These are phyloP conservation scores for Lotmaria passim DNA, from an alignment of 208 protist genomes.

Conservation along the genomic window DNA sequence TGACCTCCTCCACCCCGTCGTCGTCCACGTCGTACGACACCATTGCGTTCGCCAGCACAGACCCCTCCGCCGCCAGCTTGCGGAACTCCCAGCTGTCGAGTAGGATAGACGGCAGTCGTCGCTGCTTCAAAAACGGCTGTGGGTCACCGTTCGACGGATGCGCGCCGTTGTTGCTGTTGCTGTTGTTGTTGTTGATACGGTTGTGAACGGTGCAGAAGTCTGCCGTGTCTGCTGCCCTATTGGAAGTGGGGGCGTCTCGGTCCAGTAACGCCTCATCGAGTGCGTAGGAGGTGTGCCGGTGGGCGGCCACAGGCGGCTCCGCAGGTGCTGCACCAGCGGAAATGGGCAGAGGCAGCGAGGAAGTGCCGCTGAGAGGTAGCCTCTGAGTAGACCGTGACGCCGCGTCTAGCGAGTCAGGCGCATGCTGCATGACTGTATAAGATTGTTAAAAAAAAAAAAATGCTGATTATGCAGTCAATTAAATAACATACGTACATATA, in stretches of 20 bases:
- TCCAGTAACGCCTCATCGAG: not conserved
- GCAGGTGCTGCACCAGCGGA: too few species aligned
- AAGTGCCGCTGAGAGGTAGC: not conserved
- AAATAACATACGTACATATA: not conserved
- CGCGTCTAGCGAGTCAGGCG: not conserved
- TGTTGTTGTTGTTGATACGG: not conserved
- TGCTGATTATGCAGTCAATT: not conserved
- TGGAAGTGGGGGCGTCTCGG: too few species aligned
- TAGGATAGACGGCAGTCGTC: constrained; percentile 62
- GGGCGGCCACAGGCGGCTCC: not conserved
- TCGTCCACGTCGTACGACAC: constrained; percentile 77
- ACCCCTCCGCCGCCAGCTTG: constrained; percentile 75
- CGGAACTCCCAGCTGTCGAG: constrained; percentile 89
- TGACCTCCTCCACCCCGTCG: constrained; percentile 82
- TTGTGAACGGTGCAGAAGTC: too few species aligned
- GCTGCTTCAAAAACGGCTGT: constrained; percentile 30
- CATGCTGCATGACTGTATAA: not conserved
- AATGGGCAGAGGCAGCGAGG: not conserved
- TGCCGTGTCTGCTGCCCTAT: too few species aligned
- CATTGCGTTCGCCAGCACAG: constrained; percentile 83
- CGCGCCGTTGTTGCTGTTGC: not conserved
- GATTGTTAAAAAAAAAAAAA: too few species aligned
- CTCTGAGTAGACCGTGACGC: not conserved
- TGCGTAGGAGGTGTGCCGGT: not conserved
- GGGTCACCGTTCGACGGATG: too few species aligned